A percentile compares a stretch with the other conserved stretches of the same genome.
Conservation (phyloP, 768 basidiomycete genomes). For the Boletus rubroflammeus region DNA sequence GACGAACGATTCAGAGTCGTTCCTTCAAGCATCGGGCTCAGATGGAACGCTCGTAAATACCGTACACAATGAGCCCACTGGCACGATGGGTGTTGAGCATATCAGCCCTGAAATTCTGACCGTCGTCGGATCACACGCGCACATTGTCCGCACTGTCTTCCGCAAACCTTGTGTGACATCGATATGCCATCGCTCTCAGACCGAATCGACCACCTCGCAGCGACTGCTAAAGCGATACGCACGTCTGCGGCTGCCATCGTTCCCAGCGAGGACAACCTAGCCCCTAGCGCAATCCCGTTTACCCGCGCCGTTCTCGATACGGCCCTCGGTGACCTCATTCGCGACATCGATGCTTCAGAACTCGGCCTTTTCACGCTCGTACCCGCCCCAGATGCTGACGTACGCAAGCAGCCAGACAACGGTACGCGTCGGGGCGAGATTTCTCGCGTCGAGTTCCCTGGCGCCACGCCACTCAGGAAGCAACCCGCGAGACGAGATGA, state of each 20-base stretch:
- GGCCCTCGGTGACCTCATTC: constrained; percentile 70
- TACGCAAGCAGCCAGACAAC: constrained; percentile 27
- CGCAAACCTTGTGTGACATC: neutral
- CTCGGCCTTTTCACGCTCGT: constrained; percentile 71
- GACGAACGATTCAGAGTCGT: too few species aligned
- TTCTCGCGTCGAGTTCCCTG: constrained; percentile 60
- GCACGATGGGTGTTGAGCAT: neutral
- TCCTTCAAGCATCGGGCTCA: too few species aligned
- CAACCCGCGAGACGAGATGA: constrained; percentile 41
- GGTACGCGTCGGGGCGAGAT: constrained; percentile 40
- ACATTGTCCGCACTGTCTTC: neutral
- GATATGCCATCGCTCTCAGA: constrained; percentile 57
- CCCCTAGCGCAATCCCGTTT: constrained; percentile 38
- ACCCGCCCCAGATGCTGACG: constrained; percentile 31
- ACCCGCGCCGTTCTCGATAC: constrained; percentile 61
- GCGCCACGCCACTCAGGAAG: constrained; percentile 64
- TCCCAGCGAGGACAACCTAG: constrained; percentile 16
- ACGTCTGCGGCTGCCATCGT: constrained; percentile 38
- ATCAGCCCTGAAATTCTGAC: neutral
- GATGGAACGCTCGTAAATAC: neutral
- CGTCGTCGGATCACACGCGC: neutral
- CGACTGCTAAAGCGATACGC: constrained; percentile 50
- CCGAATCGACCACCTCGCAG: constrained; percentile 62
- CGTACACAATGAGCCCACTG: neutral
- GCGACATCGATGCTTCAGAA: constrained; percentile 75